phyloP scores from a whole-genome alignment of 345 rosid genomes.

The Pistacia vera region DNA sequence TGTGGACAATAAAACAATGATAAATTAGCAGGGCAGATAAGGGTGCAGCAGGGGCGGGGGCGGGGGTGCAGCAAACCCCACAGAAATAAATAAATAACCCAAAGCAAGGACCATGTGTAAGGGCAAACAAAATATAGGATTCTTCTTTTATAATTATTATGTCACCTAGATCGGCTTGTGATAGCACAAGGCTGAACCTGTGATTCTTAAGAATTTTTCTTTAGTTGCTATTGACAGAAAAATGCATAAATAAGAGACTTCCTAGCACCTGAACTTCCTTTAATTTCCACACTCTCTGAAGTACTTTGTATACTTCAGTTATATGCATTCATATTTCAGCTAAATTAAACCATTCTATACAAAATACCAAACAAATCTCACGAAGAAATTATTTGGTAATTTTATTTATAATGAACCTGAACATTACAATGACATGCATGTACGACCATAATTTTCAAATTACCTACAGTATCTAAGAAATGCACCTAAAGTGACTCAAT shows the following conservation, averaged over 20 bases:
- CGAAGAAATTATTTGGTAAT: neutral
- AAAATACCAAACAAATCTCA: neutral
- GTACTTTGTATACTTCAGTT: neutral
- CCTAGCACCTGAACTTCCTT: too few species aligned
- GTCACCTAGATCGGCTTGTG: too few species aligned
- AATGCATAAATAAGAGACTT: too few species aligned
- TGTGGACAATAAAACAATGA: conserved; percentile 23
- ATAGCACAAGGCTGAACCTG: too few species aligned
- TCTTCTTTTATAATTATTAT: too few species aligned
- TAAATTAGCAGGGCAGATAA: neutral
- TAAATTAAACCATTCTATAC: neutral
- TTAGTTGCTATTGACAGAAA: too few species aligned
- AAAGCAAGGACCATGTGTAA: too few species aligned
- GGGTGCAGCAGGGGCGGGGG: neutral
- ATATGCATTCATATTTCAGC: neutral
- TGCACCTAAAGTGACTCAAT: neutral
- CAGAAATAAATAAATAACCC: too few species aligned
- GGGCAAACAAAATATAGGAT: too few species aligned
- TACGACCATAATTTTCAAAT: conserved; percentile 2
- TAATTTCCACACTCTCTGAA: too few species aligned
- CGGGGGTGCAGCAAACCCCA: too few species aligned
- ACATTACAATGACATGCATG: neutral
- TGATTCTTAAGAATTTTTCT: too few species aligned
- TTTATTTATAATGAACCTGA: neutral
- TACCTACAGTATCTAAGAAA: neutral